Conservation (phyloP, 768 basidiomycete genomes). For the Rhizopogon sp. region DNA sequence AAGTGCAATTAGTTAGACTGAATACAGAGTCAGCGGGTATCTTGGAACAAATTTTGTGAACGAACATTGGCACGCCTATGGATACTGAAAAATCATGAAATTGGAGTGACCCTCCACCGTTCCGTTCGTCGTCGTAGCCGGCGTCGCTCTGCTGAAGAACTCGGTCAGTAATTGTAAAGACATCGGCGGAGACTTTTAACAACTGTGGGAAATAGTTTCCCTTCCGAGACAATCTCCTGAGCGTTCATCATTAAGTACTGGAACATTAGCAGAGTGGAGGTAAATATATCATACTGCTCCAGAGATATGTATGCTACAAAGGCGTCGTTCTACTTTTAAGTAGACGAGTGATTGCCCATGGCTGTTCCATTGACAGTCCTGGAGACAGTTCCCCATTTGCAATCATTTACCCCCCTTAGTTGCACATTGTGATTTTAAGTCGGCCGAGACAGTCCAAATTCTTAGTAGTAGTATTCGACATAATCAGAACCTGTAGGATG, state of each 20-base stretch:
- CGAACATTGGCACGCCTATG: not conserved
- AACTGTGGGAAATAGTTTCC: not conserved
- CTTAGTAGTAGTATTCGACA: not conserved
- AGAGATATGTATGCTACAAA: not conserved
- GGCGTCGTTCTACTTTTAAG: not conserved
- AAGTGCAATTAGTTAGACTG: not conserved
- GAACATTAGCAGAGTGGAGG: not conserved
- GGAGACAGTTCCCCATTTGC: not conserved
- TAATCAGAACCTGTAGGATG: not conserved
- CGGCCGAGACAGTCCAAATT: not conserved
- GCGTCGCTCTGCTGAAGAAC: not conserved
- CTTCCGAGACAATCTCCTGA: not conserved
- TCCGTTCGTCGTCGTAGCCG: not conserved
- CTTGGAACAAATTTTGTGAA: not conserved
- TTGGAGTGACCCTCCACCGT: not conserved
- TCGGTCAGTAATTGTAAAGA: not conserved
- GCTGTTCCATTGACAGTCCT: too few species aligned
- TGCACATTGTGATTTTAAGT: not conserved
- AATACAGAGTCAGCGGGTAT: too few species aligned
- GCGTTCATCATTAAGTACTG: too few species aligned
- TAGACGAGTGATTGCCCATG: slow-evolving; percentile 1
- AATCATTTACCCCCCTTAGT: not conserved
- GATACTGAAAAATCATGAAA: not conserved
- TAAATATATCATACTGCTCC: not conserved
- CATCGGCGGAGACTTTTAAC: not conserved